Base-by-base conservation (phyloP, 371 early-diverging fungal species). In the Blakeslea trispora region DNA sequence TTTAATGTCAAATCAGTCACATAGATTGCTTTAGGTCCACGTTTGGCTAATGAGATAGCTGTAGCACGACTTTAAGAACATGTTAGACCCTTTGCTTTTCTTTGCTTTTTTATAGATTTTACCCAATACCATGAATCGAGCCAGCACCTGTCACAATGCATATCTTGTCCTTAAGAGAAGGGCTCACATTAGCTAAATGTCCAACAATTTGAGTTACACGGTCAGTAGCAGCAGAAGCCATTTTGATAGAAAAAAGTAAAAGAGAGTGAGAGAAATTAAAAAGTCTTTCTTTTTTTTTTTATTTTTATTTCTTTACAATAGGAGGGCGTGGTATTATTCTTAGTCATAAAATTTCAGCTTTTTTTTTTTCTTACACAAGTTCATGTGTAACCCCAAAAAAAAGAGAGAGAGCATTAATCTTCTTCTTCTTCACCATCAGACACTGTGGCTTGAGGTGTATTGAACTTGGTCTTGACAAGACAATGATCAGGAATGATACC, bases 121-220 rank as follows among this genome's bases (percentile, higher is more conserved):
- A 79, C 81, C 81, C 81, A 53, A 81, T 81, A 45, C 81, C 81
- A 18, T 64, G 50, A 15, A 70, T 15, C 9, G 81, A 81, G 14
- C 77, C 74, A 15, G 81, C 81, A 17, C 81, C 81, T 15, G 81
- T 81, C 39, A 81, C 69, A 50, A 81, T 79, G 63, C 81, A 81
- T 1, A 81, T 71, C 43, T 77, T 75, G 53, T 69, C 72, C 44
- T 68, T 45, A 39, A 78, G 50, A 19, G 79, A 74, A 21, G 71
- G 59, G 8, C 61, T 69, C 11, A 58, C 70, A n/a, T 63, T 55
- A 17, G 54, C 55, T 7, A 81, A 55, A 50, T 81, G 81, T 19
- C 63, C 53, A 34, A 69, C 56, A 23, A 81, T 63, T 48, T 74
- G 78, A 23, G 57, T 61, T 45, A 70, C 64, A 44, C 81, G 75